These are phyloP conservation scores for Tanacetum coccineum DNA, from an alignment of 129 eudicot genomes.

Conservation along the genomic window DNA sequence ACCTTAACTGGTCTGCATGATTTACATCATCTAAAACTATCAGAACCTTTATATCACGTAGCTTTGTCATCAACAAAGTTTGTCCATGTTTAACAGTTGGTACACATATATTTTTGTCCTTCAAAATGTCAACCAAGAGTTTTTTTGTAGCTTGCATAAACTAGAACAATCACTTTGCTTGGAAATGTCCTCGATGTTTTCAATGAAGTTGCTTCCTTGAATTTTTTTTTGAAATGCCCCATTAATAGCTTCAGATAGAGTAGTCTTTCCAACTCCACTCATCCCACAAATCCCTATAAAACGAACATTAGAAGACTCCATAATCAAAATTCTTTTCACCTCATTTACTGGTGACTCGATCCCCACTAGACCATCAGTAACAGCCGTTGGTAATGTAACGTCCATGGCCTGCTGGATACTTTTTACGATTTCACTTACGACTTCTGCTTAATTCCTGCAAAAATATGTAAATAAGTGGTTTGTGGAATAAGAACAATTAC, in stretches of 20 bases:
- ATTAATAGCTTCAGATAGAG: neutral
- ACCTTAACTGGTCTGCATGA: slow-evolving; percentile 17
- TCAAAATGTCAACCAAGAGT: neutral
- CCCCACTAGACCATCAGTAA: neutral
- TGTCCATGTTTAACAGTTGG: neutral
- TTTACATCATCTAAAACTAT: slow-evolving; percentile 19
- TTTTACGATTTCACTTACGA: neutral
- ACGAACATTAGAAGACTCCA: neutral
- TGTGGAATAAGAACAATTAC: neutral
- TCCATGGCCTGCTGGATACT: neutral
- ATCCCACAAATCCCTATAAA: slow-evolving; percentile 9
- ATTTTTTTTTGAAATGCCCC: neutral
- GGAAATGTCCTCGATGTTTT: slow-evolving; percentile 24
- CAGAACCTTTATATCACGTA: slow-evolving; percentile 5
- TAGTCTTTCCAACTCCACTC: neutral
- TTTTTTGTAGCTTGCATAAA: slow-evolving; percentile 1
- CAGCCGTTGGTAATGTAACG: neutral
- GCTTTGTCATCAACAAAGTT: slow-evolving; percentile 12
- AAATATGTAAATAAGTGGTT: neutral
- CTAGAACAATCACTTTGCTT: slow-evolving; percentile 1
- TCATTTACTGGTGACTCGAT: neutral
- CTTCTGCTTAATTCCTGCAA: slow-evolving; percentile 2
- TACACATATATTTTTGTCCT: neutral
- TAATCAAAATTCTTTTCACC: neutral
- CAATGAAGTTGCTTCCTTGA: neutral